These are phyloP conservation scores for Dactylorhiza incarnata DNA, from an alignment of 106 monocot species.

Conservation along the genomic window DNA sequence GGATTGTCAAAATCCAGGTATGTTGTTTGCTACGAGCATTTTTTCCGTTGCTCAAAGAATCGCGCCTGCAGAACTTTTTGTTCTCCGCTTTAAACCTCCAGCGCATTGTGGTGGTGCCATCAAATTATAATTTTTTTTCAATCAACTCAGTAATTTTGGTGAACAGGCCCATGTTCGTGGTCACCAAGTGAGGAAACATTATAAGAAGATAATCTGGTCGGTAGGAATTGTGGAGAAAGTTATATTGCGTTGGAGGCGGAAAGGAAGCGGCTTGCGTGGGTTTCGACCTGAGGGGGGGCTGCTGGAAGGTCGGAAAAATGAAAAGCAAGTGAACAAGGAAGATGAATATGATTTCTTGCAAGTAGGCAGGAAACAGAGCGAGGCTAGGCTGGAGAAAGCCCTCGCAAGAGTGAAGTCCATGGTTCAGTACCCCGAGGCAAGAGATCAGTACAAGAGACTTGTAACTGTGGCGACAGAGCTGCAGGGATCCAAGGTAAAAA, in stretches of 20 bases:
- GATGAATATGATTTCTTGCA: constrained; percentile 83
- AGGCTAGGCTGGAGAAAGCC: constrained; percentile 74
- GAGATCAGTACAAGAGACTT: constrained; percentile 84
- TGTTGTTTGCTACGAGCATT: neutral
- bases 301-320: constrained; percentile 25
- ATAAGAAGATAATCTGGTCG: constrained; percentile 62
- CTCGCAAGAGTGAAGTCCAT: constrained; percentile 96
- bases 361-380: constrained; percentile 80
- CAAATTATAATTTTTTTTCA: neutral
- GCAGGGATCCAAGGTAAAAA: constrained; percentile 68
- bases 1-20: constrained; percentile 94
- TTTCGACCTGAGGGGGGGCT: constrained; percentile 52
- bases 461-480: constrained; percentile 55
- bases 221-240: constrained; percentile 84
- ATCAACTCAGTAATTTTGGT: neutral
- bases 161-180: constrained; percentile 87
- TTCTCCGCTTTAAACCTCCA: neutral
- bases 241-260: constrained; percentile 86
- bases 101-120: no score
- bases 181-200: constrained; percentile 88
- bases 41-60: neutral
- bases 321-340: constrained; percentile 28
- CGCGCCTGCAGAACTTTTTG: neutral
- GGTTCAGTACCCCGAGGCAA: constrained; percentile 96
- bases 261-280: constrained; percentile 69